A percentile compares a stretch with the other conserved stretches of the same genome.
phyloP scores from a whole-genome alignment of 371 early-diverging fungal genomes.

The Conidiobolus incongruus region DNA sequence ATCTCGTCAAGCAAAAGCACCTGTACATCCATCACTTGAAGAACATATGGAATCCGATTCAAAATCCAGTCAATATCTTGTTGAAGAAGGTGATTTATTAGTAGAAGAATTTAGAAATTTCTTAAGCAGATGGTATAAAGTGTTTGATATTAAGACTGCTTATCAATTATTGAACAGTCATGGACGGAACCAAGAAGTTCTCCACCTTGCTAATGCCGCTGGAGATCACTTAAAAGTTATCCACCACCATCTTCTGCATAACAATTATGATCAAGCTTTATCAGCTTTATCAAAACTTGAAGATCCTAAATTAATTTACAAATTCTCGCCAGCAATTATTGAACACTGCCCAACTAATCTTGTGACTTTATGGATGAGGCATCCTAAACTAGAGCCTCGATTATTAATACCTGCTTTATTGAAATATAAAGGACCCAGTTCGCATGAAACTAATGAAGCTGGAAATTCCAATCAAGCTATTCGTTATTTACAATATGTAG shows the following conservation, averaged over 20 bases:
- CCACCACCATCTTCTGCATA: conserved; percentile 48
- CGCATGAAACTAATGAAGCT: background rate
- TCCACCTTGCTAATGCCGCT: conserved; percentile 52
- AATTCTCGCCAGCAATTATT: conserved; percentile 59
- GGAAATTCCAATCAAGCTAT: conserved; percentile 54
- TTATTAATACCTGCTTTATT: conserved; percentile 73
- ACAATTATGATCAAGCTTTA: conserved; percentile 46
- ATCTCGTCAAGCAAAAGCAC: conserved; percentile 7
- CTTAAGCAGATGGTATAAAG: background rate
- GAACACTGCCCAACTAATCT: conserved; percentile 53
- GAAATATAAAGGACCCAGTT: conserved; percentile 24
- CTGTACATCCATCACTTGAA: too few relatives aligned
- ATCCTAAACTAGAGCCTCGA: conserved; percentile 51
- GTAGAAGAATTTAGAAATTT: conserved; percentile 3
- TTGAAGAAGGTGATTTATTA: conserved; percentile 5
- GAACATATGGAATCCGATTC: background rate
- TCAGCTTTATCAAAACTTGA: conserved; percentile 47
- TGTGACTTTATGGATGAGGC: conserved; percentile 65
- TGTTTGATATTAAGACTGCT: conserved; percentile 37
- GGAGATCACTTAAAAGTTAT: conserved; percentile 65
- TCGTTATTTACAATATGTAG: conserved; percentile 66
- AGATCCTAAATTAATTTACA: conserved; percentile 55
- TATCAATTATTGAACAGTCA: conserved; percentile 64
- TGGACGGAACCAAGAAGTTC: conserved; percentile 45
- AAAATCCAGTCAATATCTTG: background rate